Base-by-base conservation (phyloP, 306 rosid species). In the Acacia confusa region DNA sequence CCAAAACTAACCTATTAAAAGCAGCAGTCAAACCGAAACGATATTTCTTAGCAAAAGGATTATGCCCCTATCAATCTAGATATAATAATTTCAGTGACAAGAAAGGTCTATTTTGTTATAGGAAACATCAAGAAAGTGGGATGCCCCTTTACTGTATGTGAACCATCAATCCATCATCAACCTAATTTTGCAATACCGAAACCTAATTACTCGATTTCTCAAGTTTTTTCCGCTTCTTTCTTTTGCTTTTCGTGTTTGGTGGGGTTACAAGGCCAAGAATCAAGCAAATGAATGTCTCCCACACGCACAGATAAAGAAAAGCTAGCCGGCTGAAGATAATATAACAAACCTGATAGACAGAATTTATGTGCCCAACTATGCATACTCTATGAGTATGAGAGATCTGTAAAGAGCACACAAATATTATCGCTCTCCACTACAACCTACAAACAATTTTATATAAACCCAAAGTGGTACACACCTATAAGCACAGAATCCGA, bases 261-360 rank as follows among this genome's bases (percentile, higher is more conserved):
- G 75, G 64, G 45, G 55, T 50, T 72, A 74, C 3, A 11, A 77
- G 57, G 27, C 16, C 72, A 75, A 55, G 15, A 57, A 57, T 9
- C 76, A 69, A 71, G 70, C 64, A 14, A 65, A 84, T 32, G 74
- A 67, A 74, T 61, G 74, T 34, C 61, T 60, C 55, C 58, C 73
- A 74, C 50, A 55, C 55, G 32, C 52, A 69, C 77, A 65, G 25
- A 9, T 25, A 57, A 28, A 34, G 74, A 43, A 58, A 22, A 70
- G 72, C 55, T 63, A 66, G 61, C 69, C 2, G 28, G 70, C 28
- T 57, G n/a, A 44, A 71, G 78, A n/a, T 45, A 69, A 40, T 47
- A 76, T 25, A 77, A 61, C 86, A 79, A 78, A 86, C 85, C 86
- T 68, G 41, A 67, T 86, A 85, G 25, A 82, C 57, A 50, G 70